Percentiles rank a stretch among this genome's conserved stretches.
phyloP scores from a whole-genome alignment of 23 red algal species.

The Gracilaria gracilis region DNA sequence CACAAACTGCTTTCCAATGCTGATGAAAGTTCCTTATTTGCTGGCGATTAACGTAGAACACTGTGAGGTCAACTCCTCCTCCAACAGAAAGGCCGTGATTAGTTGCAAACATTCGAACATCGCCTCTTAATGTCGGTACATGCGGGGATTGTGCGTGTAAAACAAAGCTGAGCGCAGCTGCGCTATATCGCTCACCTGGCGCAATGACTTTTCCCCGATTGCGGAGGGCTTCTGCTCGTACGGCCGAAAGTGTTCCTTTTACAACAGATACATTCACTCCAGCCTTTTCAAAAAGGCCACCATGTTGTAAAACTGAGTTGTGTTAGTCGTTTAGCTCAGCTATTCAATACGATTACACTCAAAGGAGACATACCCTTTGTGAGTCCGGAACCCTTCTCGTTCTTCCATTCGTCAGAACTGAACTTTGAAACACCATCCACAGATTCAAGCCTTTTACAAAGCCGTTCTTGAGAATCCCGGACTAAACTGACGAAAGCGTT shows the following conservation, averaged over 20 bases:
- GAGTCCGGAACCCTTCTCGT: slow-evolving; percentile 9
- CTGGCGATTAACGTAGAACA: slow-evolving; percentile 41
- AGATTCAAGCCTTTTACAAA: slow-evolving; percentile 35
- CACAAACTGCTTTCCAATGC: slow-evolving; percentile 60
- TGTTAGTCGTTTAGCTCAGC: neutral
- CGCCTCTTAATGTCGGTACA: slow-evolving; percentile 66
- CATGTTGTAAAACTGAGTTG: slow-evolving; percentile 46
- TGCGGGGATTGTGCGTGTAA: slow-evolving; percentile 63
- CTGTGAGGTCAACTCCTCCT: slow-evolving; percentile 69
- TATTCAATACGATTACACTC: neutral
- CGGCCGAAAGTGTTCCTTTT: slow-evolving; percentile 42
- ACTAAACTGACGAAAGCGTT: neutral
- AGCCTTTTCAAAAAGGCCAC: slow-evolving; percentile 75
- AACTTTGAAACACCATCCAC: slow-evolving; percentile 26
- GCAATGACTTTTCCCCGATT: neutral
- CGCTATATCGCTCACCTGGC: slow-evolving; percentile 25
- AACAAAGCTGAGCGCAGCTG: slow-evolving; percentile 76
- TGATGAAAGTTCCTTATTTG: slow-evolving; percentile 43
- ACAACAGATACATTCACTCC: slow-evolving; percentile 77
- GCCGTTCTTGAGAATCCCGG: slow-evolving; percentile 1
- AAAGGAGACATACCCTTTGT: slow-evolving; percentile 44
- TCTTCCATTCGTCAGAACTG: slow-evolving; percentile 28
- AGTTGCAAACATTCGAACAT: slow-evolving; percentile 59
- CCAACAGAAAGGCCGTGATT: slow-evolving; percentile 21
- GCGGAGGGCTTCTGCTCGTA: slow-evolving; percentile 36